A percentile compares a stretch with the other conserved stretches of the same genome.
Conservation (phyloP, 176 grass and related monocot species). For the Hordeum marinum region DNA sequence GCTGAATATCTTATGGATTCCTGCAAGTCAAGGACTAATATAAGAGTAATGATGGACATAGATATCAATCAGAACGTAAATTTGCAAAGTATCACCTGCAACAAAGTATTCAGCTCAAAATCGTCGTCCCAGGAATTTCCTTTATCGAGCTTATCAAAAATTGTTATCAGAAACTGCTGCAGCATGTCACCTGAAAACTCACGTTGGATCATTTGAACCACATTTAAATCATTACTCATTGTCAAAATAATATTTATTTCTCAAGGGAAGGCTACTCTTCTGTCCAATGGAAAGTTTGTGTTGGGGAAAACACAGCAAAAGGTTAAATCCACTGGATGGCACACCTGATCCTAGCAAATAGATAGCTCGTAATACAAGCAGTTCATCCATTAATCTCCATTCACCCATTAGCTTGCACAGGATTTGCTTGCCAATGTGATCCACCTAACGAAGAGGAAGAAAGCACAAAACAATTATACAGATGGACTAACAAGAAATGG, state of each 20-base stretch:
- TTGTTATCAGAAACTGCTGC: constrained; percentile 89
- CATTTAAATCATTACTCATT: background rate
- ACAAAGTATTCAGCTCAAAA: constrained; percentile 91
- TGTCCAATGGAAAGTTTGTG: background rate
- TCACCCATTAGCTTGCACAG: constrained; percentile 73
- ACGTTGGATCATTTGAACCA: constrained; percentile 25
- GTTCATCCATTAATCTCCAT: constrained; percentile 96
- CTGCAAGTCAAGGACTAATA: constrained; percentile 37
- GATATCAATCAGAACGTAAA: constrained; percentile 1
- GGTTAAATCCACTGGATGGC: background rate
- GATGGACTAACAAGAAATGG: constrained; percentile 20
- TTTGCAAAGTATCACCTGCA: constrained; percentile 62
- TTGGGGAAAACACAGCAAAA: background rate
- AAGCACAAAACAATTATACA: constrained; percentile 1
- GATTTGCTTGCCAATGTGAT: constrained; percentile 84
- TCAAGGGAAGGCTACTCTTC: background rate
- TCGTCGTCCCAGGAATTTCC: constrained; percentile 93
- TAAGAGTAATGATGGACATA: constrained; percentile 24
- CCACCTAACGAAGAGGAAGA: constrained; percentile 46
- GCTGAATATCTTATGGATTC: constrained; percentile 95
- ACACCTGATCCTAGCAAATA: constrained; percentile 97
- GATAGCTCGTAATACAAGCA: constrained; percentile 82
- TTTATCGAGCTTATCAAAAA: constrained; percentile 82
- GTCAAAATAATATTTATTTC: background rate
- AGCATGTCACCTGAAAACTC: constrained; percentile 80